Evolutionary conservation across 2,329 filamentous ascomycete genomes (phyloP).

Genomic region (Ceratocystis cubensis): DNA sequence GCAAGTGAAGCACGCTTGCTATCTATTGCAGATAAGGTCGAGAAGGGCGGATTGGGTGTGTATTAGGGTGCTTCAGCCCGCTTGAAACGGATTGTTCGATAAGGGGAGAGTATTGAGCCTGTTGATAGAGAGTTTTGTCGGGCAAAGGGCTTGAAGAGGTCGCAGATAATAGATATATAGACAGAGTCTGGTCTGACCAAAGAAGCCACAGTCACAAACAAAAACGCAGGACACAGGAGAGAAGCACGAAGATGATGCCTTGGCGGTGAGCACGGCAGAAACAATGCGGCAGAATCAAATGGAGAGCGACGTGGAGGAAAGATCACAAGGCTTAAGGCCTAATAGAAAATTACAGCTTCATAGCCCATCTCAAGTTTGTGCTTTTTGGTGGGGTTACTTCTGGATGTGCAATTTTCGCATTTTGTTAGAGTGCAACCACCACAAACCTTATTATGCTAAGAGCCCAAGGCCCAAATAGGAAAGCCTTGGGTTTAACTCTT

Average conservation of each 20-base stretch:
- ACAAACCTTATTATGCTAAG: not conserved
- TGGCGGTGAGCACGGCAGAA: not conserved
- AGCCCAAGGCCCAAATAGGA: constrained; percentile 1
- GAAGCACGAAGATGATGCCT: not conserved
- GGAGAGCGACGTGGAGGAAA: not conserved
- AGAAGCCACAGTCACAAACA: too few relatives aligned
- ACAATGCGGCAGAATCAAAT: not conserved
- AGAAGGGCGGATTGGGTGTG: too few relatives aligned
- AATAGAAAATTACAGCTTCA: constrained; percentile 9
- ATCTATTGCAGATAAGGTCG: not conserved
- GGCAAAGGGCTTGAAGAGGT: too few relatives aligned
- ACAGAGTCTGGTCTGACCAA: too few relatives aligned
- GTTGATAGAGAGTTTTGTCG: too few relatives aligned
- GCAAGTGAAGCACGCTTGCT: not conserved
- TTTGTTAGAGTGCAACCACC: not conserved
- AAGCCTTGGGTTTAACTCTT: not conserved
- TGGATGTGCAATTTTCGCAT: constrained; percentile 5
- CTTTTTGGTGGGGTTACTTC: constrained; percentile 12
- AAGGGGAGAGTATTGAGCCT: too few relatives aligned
- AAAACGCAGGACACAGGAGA: not conserved
- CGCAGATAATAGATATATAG: too few relatives aligned
- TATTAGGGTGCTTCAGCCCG: not conserved
- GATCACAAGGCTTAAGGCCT: constrained; percentile 2
- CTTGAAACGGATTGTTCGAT: not conserved
- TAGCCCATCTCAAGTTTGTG: constrained; percentile 10